Percentiles rank a stretch among this genome's conserved stretches.
Conservation (phyloP, 2,329 filamentous ascomycete genomes). For the Aulographum hederae region DNA sequence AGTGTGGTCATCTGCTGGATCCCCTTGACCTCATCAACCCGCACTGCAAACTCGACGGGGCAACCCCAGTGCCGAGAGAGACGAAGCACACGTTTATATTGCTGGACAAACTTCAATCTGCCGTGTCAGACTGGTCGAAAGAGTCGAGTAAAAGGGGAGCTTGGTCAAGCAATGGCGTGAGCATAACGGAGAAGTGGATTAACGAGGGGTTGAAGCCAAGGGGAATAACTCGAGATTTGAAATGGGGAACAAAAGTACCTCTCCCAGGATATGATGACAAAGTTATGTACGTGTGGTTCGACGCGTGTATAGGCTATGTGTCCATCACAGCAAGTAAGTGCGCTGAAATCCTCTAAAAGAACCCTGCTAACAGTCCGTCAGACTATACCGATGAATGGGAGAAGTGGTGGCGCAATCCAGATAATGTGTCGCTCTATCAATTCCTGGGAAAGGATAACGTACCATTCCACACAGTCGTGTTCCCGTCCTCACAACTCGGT, state of each 20-base stretch:
- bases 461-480: slow-evolving; percentile 78
- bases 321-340: slow-evolving; percentile 87
- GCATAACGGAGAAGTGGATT: slow-evolving; percentile 67
- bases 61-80: slow-evolving; percentile 57
- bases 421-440: slow-evolving; percentile 77
- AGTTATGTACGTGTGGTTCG: slow-evolving; percentile 89
- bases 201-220: slow-evolving; percentile 69
- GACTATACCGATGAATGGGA: slow-evolving; percentile 82
- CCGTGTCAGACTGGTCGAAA: slow-evolving; percentile 61
- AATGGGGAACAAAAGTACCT: slow-evolving; percentile 60
- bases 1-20: slow-evolving; percentile 29
- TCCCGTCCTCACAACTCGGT: slow-evolving; percentile 73
- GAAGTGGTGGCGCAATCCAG: slow-evolving; percentile 83
- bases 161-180: slow-evolving; percentile 58
- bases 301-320: slow-evolving; percentile 86
- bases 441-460: slow-evolving; percentile 93
- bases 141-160: slow-evolving; percentile 54
- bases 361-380: too few species aligned
- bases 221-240: slow-evolving; percentile 81
- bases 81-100: slow-evolving; percentile 88
- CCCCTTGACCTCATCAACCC: slow-evolving; percentile 53
- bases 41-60: slow-evolving; percentile 77
- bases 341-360: too few species aligned
- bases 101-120: slow-evolving; percentile 63
- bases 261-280: slow-evolving; percentile 47